Evolutionary conservation across 306 rosid species (phyloP).

Genomic region (Pterocarpus santalinus): DNA sequence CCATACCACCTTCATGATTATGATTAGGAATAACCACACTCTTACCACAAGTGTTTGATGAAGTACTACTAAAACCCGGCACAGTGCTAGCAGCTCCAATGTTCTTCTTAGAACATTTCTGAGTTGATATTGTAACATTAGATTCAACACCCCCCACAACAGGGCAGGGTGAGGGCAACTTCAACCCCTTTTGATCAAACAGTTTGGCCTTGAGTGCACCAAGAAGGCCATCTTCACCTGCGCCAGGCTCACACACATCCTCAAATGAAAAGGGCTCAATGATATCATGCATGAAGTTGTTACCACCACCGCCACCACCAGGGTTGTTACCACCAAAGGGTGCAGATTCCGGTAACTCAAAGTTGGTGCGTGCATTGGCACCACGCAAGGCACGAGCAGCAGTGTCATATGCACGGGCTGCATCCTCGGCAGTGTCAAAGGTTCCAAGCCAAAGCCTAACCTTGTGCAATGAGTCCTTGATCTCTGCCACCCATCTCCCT

Average conservation of each 20-base stretch:
- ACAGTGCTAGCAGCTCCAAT: not conserved
- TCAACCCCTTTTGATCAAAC: constrained; percentile 46
- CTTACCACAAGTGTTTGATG: constrained; percentile 41
- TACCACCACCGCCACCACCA: not conserved
- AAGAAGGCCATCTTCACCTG: constrained; percentile 55
- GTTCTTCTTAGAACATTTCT: constrained; percentile 35
- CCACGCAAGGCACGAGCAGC: constrained; percentile 79
- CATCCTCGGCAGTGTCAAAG: constrained; percentile 76
- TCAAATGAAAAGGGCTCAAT: constrained; percentile 75
- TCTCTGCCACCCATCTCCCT: constrained; percentile 93
- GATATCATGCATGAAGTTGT: constrained; percentile 1
- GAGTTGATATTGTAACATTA: constrained; percentile 39
- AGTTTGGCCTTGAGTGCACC: constrained; percentile 79
- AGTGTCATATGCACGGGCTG: constrained; percentile 73
- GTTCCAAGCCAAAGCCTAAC: constrained; percentile 91
- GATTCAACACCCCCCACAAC: constrained; percentile 26
- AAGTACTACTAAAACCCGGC: not conserved
- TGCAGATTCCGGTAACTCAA: constrained; percentile 53
- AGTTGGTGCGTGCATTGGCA: constrained; percentile 77
- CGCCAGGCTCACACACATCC: constrained; percentile 45
- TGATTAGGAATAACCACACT: constrained; percentile 38
- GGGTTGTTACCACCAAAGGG: not conserved
- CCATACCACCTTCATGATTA: constrained; percentile 20
- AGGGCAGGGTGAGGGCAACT: no score
- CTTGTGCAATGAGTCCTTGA: constrained; percentile 77